phyloP scores from a whole-genome alignment of 2,329 filamentous ascomycete genomes.

The Talaromyces sp. region DNA sequence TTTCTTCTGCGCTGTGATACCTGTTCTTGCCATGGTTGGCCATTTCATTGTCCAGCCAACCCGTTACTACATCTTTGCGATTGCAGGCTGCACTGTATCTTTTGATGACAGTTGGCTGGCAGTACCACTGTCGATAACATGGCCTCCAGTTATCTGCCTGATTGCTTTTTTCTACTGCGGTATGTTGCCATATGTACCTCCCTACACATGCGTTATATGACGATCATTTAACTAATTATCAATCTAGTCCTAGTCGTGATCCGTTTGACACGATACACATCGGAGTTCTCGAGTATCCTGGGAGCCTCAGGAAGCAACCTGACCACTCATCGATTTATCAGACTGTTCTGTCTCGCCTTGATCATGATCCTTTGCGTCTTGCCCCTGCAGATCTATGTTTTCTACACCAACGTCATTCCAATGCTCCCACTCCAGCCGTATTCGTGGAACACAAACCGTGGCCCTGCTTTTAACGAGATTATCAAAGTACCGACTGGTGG shows the following conservation, averaged over 20 bases:
- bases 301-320: constrained; percentile 45
- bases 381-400: constrained; percentile 48
- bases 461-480: constrained; percentile 45
- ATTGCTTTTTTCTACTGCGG: constrained; percentile 53
- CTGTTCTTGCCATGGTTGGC: constrained; percentile 48
- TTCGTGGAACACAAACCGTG: constrained; percentile 51
- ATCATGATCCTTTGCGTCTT: constrained; percentile 51
- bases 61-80: constrained; percentile 53
- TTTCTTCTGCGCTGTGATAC: constrained; percentile 51
- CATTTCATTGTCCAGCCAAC: constrained; percentile 56
- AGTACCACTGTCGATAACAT: constrained; percentile 49
- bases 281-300: constrained; percentile 52
- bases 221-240: not conserved
- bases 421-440: constrained; percentile 37
- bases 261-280: constrained; percentile 57
- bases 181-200: constrained; percentile 33
- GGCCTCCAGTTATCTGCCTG: constrained; percentile 50
- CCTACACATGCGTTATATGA: not conserved
- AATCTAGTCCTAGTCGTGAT: constrained; percentile 51
- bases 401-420: constrained; percentile 38
- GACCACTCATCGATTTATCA: constrained; percentile 55
- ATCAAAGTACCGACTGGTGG: constrained; percentile 42
- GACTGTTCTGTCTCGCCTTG: constrained; percentile 45
- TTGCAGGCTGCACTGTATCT: constrained; percentile 53
- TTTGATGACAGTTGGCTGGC: constrained; percentile 54